Conservation (phyloP, 2,329 filamentous ascomycete genomes). For the Trichoderma oligosporum region DNA sequence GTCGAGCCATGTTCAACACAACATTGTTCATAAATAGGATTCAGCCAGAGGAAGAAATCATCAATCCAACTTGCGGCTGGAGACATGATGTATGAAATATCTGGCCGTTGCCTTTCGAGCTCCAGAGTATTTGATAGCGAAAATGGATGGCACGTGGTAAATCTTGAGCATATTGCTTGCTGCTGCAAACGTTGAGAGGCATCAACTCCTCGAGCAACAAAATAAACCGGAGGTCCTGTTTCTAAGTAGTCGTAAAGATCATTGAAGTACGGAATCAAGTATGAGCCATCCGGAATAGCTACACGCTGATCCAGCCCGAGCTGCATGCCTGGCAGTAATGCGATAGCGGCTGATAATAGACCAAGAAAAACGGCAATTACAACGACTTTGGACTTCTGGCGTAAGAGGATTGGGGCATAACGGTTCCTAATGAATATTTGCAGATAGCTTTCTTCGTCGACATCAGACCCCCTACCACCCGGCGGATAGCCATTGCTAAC, state of each 20-base stretch:
- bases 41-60: slow-evolving; percentile 95
- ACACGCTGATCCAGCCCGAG: slow-evolving; percentile 93
- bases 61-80: slow-evolving; percentile 95
- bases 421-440: slow-evolving; percentile 86
- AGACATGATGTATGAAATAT: slow-evolving; percentile 82
- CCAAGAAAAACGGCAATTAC: slow-evolving; percentile 82
- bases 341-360: slow-evolving; percentile 78
- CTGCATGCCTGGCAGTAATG: slow-evolving; percentile 77
- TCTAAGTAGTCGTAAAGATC: slow-evolving; percentile 92
- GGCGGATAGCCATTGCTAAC: slow-evolving; percentile 51
- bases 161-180: slow-evolving; percentile 83
- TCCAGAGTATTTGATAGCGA: slow-evolving; percentile 89
- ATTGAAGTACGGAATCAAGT: slow-evolving; percentile 94
- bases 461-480: slow-evolving; percentile 61
- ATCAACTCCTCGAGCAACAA: slow-evolving; percentile 81
- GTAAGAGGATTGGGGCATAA: slow-evolving; percentile 79
- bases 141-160: slow-evolving; percentile 78
- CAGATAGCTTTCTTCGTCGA: slow-evolving; percentile 76
- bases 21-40: slow-evolving; percentile 68
- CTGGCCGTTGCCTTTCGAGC: slow-evolving; percentile 84
- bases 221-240: slow-evolving; percentile 90
- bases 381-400: slow-evolving; percentile 71
- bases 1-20: slow-evolving; percentile 67
- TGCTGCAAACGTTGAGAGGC: slow-evolving; percentile 72
- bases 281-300: slow-evolving; percentile 88